Evolutionary conservation across 441 rosid genomes (phyloP), one percentile per base, ranked within the genome.

Genomic region (Raphanus hybrid): DNA sequence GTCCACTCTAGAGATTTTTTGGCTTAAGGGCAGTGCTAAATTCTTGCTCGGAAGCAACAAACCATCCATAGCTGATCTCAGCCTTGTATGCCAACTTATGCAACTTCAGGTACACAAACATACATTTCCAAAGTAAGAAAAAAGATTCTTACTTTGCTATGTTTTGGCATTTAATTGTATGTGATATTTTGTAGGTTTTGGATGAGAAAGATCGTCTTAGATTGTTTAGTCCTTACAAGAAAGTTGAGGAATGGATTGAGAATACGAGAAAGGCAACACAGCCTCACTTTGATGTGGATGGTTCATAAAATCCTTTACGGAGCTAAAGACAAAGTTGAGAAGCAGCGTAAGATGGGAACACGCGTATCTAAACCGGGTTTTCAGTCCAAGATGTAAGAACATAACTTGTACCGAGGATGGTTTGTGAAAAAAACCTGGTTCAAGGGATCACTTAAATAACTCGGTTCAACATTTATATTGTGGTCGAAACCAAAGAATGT

Each of bases 41-140:
- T 95, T 88, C 84, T 80, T 91, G 86, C 72, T 87, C 5, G 94
- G 93, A 54, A 83, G 90, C 78, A 89, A 86, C 84, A 94, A 87
- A 74, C 96, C 92, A 60, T 86, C 94, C 27, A 88, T 95, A 78
- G 97, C 97, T 59, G 98, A 95, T 87, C 88, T 94, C 62, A 91
- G 93, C 88, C 89, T 95, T 32, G 92, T 88, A 11, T 95, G 98
- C 73, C 94, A 95, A 75, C 82, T 92, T 80, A 90, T 80, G 94
- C 99, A 92, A 79, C 87, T 94, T 70, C 92, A 92, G 97, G 99
- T 94, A 67, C 73, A 15, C 35, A 29, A 3, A 11, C 50, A 43
- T 43, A 43, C 5, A 43, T 43, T 43, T 43, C 50, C 50, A 43
- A 43, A 43, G 50, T 43, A 10, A 43, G 12, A n/a, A 43, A 43